These are phyloP conservation scores for Debaryomycetaceae sp. DNA, from an alignment of 1,139 yeast genomes.

Conservation along the genomic window DNA sequence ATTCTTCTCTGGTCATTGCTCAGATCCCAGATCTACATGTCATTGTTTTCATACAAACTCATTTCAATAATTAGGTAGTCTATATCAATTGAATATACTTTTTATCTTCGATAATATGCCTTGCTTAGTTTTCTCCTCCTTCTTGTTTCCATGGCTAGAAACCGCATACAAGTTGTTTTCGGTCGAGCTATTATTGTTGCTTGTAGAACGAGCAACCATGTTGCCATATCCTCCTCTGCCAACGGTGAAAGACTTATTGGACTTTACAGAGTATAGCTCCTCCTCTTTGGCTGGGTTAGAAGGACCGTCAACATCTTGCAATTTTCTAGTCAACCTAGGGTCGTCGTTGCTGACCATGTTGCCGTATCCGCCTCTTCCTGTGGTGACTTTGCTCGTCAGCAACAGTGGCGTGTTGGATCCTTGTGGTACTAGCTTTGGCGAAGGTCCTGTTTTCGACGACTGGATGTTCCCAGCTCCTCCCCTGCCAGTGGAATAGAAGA, in stretches of 20 bases:
- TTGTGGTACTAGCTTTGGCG: constrained; percentile 54
- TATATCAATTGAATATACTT: constrained; percentile 17
- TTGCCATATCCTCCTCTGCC: constrained; percentile 54
- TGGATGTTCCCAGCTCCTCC: constrained; percentile 80
- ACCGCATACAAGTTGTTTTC: constrained; percentile 22
- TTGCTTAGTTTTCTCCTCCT: constrained; percentile 16
- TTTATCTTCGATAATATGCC: constrained; percentile 32
- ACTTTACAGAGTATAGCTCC: constrained; percentile 36
- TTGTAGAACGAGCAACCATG: constrained; percentile 21
- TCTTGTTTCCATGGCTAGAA: constrained; percentile 21
- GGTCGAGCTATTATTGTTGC: constrained; percentile 7
- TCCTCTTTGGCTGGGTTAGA: constrained; percentile 14
- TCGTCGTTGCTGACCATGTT: constrained; percentile 68
- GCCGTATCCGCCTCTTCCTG: constrained; percentile 83
- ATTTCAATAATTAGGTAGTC: constrained; percentile 5
- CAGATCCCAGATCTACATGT: background rate
- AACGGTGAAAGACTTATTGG: constrained; percentile 37
- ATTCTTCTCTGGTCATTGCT: background rate
- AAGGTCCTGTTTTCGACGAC: constrained; percentile 40
- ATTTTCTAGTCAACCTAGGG: constrained; percentile 56
- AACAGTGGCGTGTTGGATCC: constrained; percentile 66
- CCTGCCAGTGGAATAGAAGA: constrained; percentile 63
- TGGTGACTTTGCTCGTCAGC: constrained; percentile 55
- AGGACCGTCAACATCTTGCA: constrained; percentile 63
- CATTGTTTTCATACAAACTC: background rate